A percentile compares a stretch with the other conserved stretches of the same genome.
These are phyloP conservation scores for Irpex sp. DNA, from an alignment of 1,284 basidiomycete species.

Conservation along the genomic window DNA sequence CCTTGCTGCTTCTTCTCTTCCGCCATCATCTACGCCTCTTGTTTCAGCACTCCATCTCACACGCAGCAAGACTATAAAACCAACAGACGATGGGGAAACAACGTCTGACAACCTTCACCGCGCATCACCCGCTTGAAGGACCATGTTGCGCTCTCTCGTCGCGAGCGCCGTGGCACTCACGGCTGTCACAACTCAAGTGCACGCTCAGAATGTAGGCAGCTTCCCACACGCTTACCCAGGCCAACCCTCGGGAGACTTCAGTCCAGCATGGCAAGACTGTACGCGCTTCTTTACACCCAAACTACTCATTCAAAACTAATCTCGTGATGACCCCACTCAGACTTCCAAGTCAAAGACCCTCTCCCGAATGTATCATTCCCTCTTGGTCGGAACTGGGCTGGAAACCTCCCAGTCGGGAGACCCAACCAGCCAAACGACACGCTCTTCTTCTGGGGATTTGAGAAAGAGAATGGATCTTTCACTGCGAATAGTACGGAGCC, in stretches of 20 bases:
- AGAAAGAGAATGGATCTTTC: conserved; percentile 56
- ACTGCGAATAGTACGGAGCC: conserved; percentile 44
- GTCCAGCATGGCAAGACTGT: conserved; percentile 4
- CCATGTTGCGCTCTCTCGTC: not conserved
- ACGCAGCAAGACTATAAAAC: no score
- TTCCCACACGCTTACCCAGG: conserved; percentile 3
- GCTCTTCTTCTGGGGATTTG: conserved; percentile 70
- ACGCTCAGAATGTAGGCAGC: not conserved
- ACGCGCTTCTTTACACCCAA: not conserved
- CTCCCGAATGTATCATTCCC: conserved; percentile 65
- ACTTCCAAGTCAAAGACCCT: conserved; percentile 22
- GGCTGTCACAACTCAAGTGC: not conserved
- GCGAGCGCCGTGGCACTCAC: not conserved
- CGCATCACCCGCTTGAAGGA: no score
- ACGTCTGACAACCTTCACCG: no score
- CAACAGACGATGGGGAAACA: no score
- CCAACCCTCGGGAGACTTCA: not conserved
- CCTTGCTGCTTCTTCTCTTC: conserved; percentile 2
- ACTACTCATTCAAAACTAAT: not conserved
- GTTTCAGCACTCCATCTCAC: no score
- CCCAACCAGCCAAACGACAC: conserved; percentile 54
- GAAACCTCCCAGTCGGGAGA: conserved; percentile 63
- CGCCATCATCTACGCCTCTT: not conserved
- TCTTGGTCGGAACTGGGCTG: conserved; percentile 56
- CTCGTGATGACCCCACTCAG: no score